Base-by-base conservation (phyloP, 306 rosid species). In the Dryas octopetala region DNA sequence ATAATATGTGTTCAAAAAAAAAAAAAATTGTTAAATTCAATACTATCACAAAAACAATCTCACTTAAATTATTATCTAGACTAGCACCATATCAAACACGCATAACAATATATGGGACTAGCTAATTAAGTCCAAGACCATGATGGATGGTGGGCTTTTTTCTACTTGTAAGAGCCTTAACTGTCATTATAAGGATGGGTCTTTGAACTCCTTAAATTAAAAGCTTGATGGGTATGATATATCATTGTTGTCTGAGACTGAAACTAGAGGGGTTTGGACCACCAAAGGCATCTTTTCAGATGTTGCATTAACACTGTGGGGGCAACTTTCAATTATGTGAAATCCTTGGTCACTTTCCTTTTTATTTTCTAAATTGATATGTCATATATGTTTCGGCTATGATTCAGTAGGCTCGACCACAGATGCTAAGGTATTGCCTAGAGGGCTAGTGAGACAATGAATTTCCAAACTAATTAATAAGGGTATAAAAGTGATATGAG, bases 271-370 rank as follows among this genome's bases (percentile, higher is more conserved):
- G 55, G 38, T 52, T 83, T 81, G 95, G 95, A 89, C 97, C 95
- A 87, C 92, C 58, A 4, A 77, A 45, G 70, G 84, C 87, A 86
- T 89, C 90, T 84, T 87, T 79, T 84, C 86, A 81, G 86, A 84
- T 84, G 88, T 79, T 85, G 82, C 86, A 79, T 79, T 80, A 73
- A 66, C 77, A 57, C 64, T 72, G 89, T 82, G 86, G 89, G 88
- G 84, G 49, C 82, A 72, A 63, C 76, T 66, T 38, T 79, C 53
- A 41, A 67, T 78, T 79, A 59, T 77, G 53, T 64, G 70, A 76
- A 68, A 59, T 74, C 74, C 71, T 59, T 77, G 72, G 19, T 81
- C 80, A 71, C 51, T 59, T 77, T 75, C 49, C 13, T 52, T 4
- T n/a, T 57, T 23, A 62, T 38, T 80, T 17, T 78, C 19, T 51